These are phyloP conservation scores for Euphorbia lathyris DNA, from an alignment of 345 rosid species.

Conservation along the genomic window DNA sequence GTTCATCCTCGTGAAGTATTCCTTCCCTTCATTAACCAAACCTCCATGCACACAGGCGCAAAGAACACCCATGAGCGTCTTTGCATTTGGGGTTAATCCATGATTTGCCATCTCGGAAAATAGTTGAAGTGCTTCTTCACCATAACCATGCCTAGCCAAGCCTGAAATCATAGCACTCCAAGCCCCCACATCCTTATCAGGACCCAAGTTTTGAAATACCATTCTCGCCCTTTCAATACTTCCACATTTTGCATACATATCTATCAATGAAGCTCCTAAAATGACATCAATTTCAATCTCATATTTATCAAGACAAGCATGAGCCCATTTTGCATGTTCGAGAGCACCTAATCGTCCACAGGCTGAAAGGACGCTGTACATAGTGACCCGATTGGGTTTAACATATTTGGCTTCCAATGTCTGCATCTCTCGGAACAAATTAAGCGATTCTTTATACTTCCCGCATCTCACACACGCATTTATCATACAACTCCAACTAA, in stretches of 20 bases:
- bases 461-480: slow-evolving; percentile 36
- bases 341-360: slow-evolving; percentile 39
- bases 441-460: slow-evolving; percentile 31
- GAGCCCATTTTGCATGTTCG: slow-evolving; percentile 40
- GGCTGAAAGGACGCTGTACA: slow-evolving; percentile 34
- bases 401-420: slow-evolving; percentile 12
- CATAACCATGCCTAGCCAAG: slow-evolving; percentile 36
- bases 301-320: slow-evolving; percentile 20
- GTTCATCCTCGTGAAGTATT: slow-evolving; percentile 37
- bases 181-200: slow-evolving; percentile 28
- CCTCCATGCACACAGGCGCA: slow-evolving; percentile 50
- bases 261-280: slow-evolving; percentile 32
- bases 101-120: slow-evolving; percentile 30
- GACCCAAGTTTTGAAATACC: slow-evolving; percentile 23
- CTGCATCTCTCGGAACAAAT: slow-evolving; percentile 36
- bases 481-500: slow-evolving; percentile 46
- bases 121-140: slow-evolving; percentile 31
- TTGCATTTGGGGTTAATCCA: slow-evolving; percentile 20
- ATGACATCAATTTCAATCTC: slow-evolving; percentile 20
- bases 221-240: slow-evolving; percentile 29
- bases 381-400: slow-evolving; percentile 24
- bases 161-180: slow-evolving; percentile 40
- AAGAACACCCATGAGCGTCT: slow-evolving; percentile 28
- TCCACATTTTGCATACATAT: slow-evolving; percentile 44
- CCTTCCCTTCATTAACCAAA: slow-evolving; percentile 36